phyloP scores from a whole-genome alignment of 2,329 filamentous ascomycete species.

The Xylariaceae sp. region DNA sequence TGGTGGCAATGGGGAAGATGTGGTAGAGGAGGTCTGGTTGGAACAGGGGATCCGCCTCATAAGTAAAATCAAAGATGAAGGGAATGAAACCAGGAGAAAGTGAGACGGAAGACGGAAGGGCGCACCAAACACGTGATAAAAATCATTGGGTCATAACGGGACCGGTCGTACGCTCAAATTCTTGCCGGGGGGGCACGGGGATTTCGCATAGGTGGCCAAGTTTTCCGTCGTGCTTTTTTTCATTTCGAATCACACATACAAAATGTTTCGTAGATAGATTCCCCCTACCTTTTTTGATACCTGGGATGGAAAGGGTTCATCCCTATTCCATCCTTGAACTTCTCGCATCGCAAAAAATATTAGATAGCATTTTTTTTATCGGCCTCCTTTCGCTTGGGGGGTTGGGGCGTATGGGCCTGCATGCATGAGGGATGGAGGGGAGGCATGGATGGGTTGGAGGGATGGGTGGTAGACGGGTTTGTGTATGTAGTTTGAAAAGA shows the following conservation, averaged over 20 bases:
- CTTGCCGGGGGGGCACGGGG: no score
- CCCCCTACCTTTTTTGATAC: slow-evolving; percentile 8
- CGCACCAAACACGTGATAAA: background rate
- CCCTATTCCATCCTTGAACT: background rate
- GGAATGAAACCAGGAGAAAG: background rate
- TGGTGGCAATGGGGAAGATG: background rate
- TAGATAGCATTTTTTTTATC: slow-evolving; percentile 19
- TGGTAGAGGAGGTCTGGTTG: slow-evolving; percentile 3
- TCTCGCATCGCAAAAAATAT: background rate
- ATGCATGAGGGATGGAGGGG: no score
- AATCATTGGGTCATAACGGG: background rate
- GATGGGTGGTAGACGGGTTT: no score
- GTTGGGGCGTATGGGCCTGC: no score
- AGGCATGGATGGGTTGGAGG: no score
- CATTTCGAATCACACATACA: background rate
- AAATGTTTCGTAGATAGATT: slow-evolving; percentile 19
- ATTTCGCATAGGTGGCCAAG: no score
- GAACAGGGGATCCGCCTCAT: background rate
- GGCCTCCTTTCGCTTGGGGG: no score
- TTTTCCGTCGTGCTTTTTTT: no score
- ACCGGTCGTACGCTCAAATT: background rate
- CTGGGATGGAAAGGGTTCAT: slow-evolving; percentile 4
- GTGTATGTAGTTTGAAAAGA: no score
- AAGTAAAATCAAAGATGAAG: background rate
- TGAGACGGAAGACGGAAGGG: background rate